phyloP scores from a whole-genome alignment of 108 stramenopile species.

The Hondaea fermentalgiana region DNA sequence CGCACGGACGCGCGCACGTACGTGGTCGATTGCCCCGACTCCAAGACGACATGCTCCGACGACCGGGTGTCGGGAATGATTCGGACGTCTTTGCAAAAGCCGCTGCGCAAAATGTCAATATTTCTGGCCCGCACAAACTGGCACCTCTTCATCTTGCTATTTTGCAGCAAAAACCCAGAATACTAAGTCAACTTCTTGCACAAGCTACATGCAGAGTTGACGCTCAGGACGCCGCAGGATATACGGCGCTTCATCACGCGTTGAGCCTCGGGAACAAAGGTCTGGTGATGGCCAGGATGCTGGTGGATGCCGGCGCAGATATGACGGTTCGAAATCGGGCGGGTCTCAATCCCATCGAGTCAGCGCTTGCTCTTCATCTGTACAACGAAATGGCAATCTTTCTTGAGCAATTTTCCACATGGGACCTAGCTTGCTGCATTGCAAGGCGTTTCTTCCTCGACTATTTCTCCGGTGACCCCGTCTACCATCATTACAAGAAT shows the following conservation, averaged over 20 bases:
- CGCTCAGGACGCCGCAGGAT: background rate
- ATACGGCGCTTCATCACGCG: background rate
- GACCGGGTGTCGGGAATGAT: background rate
- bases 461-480: background rate
- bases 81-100: background rate
- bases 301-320: background rate
- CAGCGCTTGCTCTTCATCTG: background rate
- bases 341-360: background rate
- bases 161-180: background rate
- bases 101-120: background rate
- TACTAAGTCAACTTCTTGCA: background rate
- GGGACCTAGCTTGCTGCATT: background rate
- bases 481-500: background rate
- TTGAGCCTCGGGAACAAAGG: background rate
- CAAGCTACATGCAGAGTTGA: background rate
- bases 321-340: background rate
- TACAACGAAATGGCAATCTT: background rate
- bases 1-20: background rate
- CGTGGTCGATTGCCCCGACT: background rate
- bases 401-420: background rate
- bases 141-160: background rate
- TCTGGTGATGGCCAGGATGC: background rate
- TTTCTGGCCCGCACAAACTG: background rate
- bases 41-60: background rate
- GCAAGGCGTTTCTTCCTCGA: background rate